Percentiles rank a stretch among this genome's conserved stretches.
Conservation (phyloP, 805 yeast species). For the Ogataea sp. region DNA sequence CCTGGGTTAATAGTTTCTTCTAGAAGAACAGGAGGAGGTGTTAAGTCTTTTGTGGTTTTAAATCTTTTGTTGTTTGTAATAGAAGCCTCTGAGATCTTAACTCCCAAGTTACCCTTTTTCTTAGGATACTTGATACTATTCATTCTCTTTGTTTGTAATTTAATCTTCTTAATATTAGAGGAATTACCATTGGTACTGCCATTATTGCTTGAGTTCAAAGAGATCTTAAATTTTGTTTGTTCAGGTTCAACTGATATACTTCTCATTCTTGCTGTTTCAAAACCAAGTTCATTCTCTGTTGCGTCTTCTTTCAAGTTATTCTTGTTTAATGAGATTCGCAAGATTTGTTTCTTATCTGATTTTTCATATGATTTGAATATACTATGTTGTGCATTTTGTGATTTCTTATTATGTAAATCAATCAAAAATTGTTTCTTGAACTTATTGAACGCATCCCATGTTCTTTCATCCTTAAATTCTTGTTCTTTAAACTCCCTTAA, state of each 20-base stretch:
- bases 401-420: not conserved
- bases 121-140: not conserved
- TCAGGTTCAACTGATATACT: not conserved
- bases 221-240: not conserved
- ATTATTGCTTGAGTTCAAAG: no score
- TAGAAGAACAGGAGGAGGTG: not conserved
- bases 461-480: conserved; percentile 10
- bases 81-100: not conserved
- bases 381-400: no score
- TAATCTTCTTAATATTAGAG: not conserved
- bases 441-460: conserved; percentile 12
- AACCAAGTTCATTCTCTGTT: not conserved
- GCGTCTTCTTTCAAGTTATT: not conserved
- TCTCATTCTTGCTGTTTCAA: not conserved
- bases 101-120: not conserved
- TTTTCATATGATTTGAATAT: no score
- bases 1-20: no score
- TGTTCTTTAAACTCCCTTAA: conserved; percentile 8
- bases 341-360: not conserved
- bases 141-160: not conserved
- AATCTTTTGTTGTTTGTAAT: not conserved
- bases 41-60: no score
- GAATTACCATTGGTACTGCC: no score
- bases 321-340: not conserved
- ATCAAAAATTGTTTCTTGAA: conserved; percentile 16